Conservation (phyloP, 805 yeast species). For the Phaffomyces antillensis region DNA sequence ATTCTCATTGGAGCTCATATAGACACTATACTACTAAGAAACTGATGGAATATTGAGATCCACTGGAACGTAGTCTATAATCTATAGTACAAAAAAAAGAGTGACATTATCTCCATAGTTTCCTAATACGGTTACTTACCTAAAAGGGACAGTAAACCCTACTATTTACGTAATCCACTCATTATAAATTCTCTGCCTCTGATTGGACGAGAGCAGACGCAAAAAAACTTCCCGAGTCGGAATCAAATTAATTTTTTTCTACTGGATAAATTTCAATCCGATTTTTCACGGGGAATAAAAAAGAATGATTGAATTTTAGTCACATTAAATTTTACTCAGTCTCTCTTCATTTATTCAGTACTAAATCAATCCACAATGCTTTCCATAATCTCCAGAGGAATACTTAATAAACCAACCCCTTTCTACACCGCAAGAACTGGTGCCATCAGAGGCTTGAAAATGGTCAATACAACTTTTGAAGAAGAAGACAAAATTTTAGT, state of each 20-base stretch:
- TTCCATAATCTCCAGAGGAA: conserved; percentile 3
- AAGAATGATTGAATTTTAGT: not conserved
- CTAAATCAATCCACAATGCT: conserved; percentile 4
- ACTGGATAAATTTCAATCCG: not conserved
- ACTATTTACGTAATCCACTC: too few relatives aligned
- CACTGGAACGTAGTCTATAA: too few relatives aligned
- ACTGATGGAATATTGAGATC: too few relatives aligned
- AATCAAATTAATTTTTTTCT: not conserved
- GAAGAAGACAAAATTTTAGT: conserved; percentile 65
- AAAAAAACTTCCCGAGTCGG: conserved; percentile 3
- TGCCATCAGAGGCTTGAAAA: conserved; percentile 18
- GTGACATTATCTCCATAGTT: too few relatives aligned
- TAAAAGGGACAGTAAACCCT: too few relatives aligned
- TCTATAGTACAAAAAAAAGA: too few relatives aligned
- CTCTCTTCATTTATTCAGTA: not conserved
- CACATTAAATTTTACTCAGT: not conserved
- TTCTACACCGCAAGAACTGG: not conserved
- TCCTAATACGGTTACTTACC: too few relatives aligned
- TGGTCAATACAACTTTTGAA: conserved; percentile 47
- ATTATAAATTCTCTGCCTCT: not conserved
- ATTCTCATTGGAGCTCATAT: too few relatives aligned
- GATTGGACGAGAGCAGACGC: conserved; percentile 1
- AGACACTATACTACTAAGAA: too few relatives aligned
- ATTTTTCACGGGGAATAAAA: conserved; percentile 2
- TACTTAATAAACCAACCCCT: conserved; percentile 9